These are phyloP conservation scores for Arachis monticola DNA, from an alignment of 331 rosid species.

Conservation along the genomic window DNA sequence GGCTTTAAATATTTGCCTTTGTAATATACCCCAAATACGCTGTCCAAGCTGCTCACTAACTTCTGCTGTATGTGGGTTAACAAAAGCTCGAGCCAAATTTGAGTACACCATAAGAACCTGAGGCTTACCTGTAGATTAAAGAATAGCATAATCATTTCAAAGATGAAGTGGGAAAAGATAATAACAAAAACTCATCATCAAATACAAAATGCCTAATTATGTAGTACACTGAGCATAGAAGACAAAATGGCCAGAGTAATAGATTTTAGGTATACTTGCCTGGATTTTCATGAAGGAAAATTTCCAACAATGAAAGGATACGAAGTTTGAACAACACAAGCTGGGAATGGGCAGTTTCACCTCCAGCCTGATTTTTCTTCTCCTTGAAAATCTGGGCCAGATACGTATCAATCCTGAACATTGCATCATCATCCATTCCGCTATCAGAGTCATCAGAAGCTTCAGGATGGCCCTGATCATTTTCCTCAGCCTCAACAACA, in stretches of 20 bases:
- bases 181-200: conserved; percentile 6
- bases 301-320: conserved; percentile 87
- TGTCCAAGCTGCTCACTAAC: conserved; percentile 91
- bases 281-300: conserved; percentile 92
- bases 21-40: conserved; percentile 91
- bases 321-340: conserved; percentile 89
- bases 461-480: conserved; percentile 53
- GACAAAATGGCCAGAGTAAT: conserved; percentile 7
- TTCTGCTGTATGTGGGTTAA: conserved; percentile 80
- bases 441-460: conserved; percentile 93
- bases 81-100: conserved; percentile 73
- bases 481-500: conserved; percentile 60
- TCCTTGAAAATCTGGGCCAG: conserved; percentile 86
- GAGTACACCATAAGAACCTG: conserved; percentile 78
- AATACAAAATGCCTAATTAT: neutral
- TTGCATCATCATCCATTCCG: conserved; percentile 98
- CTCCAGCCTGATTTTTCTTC: conserved; percentile 75
- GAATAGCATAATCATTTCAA: conserved; percentile 22
- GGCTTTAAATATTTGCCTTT: conserved; percentile 78
- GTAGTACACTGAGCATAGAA: neutral
- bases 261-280: conserved; percentile 51
- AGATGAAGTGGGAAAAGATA: neutral
- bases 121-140: conserved; percentile 67
- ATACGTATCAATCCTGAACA: conserved; percentile 89
- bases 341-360: conserved; percentile 88